Evolutionary conservation across 768 basidiomycete species (phyloP).

Genomic region (Gelatoporia subvermispora): DNA sequence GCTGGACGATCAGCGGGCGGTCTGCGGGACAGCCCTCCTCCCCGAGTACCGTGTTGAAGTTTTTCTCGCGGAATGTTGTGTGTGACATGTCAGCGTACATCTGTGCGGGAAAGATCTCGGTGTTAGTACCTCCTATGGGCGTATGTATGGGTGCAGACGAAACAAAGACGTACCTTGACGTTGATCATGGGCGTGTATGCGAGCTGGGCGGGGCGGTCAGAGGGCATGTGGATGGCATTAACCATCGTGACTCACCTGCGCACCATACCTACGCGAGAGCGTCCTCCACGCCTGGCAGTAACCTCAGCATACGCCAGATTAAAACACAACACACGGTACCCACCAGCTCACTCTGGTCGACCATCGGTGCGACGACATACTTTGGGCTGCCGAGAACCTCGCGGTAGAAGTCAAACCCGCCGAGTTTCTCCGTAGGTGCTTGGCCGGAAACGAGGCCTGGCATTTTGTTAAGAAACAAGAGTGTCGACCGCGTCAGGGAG

Average conservation of each 20-base stretch:
- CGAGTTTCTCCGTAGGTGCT: slow-evolving; percentile 36
- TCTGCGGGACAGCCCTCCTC: slow-evolving; percentile 84
- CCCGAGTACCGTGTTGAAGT: slow-evolving; percentile 62
- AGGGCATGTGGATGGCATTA: neutral
- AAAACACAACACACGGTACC: slow-evolving; percentile 19
- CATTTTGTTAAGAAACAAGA: neutral
- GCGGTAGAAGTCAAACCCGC: slow-evolving; percentile 81
- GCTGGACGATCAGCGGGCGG: slow-evolving; percentile 86
- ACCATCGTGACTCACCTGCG: slow-evolving; percentile 47
- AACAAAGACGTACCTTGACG: slow-evolving; percentile 53
- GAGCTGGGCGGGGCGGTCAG: slow-evolving; percentile 40
- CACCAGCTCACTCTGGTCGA: slow-evolving; percentile 95
- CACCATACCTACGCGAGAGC: slow-evolving; percentile 77
- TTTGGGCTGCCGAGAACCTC: slow-evolving; percentile 80
- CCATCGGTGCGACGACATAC: slow-evolving; percentile 95
- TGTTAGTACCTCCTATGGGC: neutral
- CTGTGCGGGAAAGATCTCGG: slow-evolving; percentile 27
- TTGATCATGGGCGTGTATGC: slow-evolving; percentile 99
- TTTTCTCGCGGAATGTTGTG: slow-evolving; percentile 52
- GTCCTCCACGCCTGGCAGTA: slow-evolving; percentile 77
- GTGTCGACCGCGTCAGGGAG: slow-evolving; percentile 5
- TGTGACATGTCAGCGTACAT: slow-evolving; percentile 56
- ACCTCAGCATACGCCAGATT: neutral
- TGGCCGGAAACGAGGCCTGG: neutral
- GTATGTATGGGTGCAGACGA: neutral